These are phyloP conservation scores for Xanthoconium stramineum DNA, from an alignment of 768 basidiomycete species.

Conservation along the genomic window DNA sequence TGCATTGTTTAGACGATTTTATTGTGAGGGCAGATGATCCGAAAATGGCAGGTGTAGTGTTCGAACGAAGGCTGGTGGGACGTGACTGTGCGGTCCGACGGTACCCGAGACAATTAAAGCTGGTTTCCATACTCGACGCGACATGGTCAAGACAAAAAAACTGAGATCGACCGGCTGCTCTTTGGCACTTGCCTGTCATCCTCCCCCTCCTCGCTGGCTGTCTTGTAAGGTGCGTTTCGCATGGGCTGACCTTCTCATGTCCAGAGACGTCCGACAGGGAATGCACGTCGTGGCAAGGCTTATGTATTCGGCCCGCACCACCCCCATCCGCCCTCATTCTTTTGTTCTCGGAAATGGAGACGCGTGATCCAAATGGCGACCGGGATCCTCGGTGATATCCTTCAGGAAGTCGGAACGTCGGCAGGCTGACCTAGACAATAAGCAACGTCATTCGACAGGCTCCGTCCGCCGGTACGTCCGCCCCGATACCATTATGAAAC, in stretches of 20 bases:
- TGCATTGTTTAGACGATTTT: neutral
- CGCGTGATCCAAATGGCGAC: conserved; percentile 2
- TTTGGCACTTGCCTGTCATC: neutral
- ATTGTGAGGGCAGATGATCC: conserved; percentile 3
- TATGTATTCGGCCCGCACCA: neutral
- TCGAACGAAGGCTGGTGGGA: neutral
- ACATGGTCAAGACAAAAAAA: conserved; percentile 17
- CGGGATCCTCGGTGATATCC: neutral
- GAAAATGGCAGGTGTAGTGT: conserved; percentile 25
- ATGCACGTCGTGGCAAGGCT: neutral
- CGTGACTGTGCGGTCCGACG: conserved; percentile 17
- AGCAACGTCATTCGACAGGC: neutral
- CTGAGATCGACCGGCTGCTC: neutral
- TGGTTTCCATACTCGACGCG: neutral
- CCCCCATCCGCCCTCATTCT: neutral
- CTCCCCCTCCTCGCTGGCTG: neutral
- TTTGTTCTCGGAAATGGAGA: conserved; percentile 21
- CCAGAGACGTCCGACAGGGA: neutral
- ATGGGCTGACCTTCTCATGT: neutral
- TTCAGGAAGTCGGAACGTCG: neutral
- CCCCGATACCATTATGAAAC: neutral
- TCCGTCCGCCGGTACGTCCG: conserved; percentile 6
- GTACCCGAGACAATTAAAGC: conserved; percentile 22
- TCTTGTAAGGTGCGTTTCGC: neutral
- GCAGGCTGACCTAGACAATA: conserved; percentile 19